Evolutionary conservation across 495 filamentous ascomycete species (phyloP).

Genomic region (Thermothielavioides terrestris): DNA sequence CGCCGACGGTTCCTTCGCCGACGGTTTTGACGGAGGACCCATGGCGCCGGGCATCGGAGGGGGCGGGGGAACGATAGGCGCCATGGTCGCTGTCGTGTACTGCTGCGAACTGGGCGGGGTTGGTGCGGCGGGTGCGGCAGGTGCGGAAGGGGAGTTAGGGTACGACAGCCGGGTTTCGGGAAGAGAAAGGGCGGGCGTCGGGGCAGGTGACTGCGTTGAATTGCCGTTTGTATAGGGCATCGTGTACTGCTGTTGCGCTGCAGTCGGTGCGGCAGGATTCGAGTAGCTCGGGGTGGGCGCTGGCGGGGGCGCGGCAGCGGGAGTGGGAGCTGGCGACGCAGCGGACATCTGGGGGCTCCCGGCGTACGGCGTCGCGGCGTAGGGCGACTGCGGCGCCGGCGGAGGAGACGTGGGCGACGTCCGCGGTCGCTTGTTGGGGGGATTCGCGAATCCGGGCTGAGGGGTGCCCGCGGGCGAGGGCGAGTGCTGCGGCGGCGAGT

Average conservation of each 20-base stretch:
- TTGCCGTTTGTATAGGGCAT: slow-evolving; percentile 18
- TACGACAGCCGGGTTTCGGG: slow-evolving; percentile 20
- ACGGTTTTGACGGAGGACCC: slow-evolving; percentile 73
- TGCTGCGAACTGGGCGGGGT: slow-evolving; percentile 10
- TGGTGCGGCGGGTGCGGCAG: slow-evolving; percentile 12
- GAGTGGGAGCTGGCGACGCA: slow-evolving; percentile 1
- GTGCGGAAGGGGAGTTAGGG: slow-evolving; percentile 20
- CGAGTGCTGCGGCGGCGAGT: slow-evolving; percentile 31
- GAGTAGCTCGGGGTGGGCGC: too few species aligned
- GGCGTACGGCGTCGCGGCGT: slow-evolving; percentile 10
- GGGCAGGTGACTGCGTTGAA: slow-evolving; percentile 7
- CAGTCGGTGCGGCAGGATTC: slow-evolving; percentile 4
- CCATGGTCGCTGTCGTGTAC: slow-evolving; percentile 36
- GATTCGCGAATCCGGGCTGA: slow-evolving; percentile 29
- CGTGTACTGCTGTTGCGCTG: slow-evolving; percentile 6
- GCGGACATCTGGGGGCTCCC: slow-evolving; percentile 11
- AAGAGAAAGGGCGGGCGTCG: slow-evolving; percentile 12
- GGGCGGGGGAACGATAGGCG: slow-evolving; percentile 20
- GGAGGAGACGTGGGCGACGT: slow-evolving; percentile 51
- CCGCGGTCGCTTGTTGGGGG: slow-evolving; percentile 58
- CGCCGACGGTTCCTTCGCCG: slow-evolving; percentile 60
- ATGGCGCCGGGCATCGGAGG: slow-evolving; percentile 44
- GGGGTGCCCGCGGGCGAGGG: slow-evolving; percentile 25
- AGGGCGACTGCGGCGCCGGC: slow-evolving; percentile 23
- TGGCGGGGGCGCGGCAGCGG: slow-evolving; percentile 13